phyloP scores from a whole-genome alignment of 1,284 basidiomycete genomes.

The Dichomitus squalens region DNA sequence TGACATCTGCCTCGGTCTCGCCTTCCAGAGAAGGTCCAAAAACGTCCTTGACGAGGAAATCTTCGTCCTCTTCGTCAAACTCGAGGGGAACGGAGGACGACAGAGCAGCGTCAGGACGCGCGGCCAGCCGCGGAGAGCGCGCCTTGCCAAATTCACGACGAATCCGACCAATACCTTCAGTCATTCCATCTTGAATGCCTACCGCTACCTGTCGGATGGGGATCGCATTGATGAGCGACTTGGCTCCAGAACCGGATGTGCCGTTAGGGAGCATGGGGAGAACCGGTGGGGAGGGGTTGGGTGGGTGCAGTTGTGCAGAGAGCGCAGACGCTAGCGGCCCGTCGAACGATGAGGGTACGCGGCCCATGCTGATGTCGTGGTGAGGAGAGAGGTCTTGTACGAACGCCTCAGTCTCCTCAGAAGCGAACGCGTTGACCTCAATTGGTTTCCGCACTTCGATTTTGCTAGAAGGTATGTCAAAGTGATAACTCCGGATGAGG shows the following conservation, averaged over 20 bases:
- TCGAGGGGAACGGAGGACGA: conserved; percentile 53
- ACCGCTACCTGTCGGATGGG: conserved; percentile 55
- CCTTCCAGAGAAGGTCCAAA: background rate
- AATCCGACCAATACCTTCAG: conserved; percentile 55
- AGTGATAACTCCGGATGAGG: conserved; percentile 66
- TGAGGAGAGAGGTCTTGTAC: conserved; percentile 47
- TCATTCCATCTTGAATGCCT: conserved; percentile 59
- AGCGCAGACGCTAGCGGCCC: conserved; percentile 78
- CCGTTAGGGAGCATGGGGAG: conserved; percentile 84
- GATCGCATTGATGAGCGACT: conserved; percentile 52
- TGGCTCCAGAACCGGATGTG: conserved; percentile 41
- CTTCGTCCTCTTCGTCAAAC: conserved; percentile 75
- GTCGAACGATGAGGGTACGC: conserved; percentile 65
- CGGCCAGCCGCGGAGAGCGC: conserved; percentile 37
- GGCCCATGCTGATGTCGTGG: conserved; percentile 34
- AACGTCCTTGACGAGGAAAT: conserved; percentile 40
- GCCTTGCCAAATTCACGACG: conserved; percentile 55
- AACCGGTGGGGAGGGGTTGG: conserved; percentile 46
- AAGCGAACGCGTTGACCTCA: conserved; percentile 56
- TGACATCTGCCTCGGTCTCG: conserved; percentile 17
- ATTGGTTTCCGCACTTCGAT: conserved; percentile 76
- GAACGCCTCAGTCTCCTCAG: conserved; percentile 48
- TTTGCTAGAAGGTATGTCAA: conserved; percentile 61
- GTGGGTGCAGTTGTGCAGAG: conserved; percentile 60
- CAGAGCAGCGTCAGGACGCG: conserved; percentile 17